Base-by-base conservation (phyloP, 257 asterid species). In the Nicotiana sylvestris region DNA sequence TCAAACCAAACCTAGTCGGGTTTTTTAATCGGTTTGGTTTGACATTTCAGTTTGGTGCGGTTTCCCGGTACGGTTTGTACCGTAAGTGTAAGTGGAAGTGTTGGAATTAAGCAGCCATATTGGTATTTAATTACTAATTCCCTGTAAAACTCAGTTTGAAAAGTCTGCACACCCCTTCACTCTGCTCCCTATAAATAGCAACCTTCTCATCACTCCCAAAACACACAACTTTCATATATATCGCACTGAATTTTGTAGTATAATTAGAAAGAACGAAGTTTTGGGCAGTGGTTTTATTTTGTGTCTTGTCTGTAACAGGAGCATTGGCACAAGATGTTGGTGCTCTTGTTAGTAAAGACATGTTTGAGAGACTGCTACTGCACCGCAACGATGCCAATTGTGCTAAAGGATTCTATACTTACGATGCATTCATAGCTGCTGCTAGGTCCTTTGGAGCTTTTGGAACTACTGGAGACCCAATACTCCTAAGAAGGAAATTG, bases 401-500 rank as follows among this genome's bases (percentile, higher is more conserved):
- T 15, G 88, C 84, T 5, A 78, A 15, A 7, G 86, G 85, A 7
- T 87, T 87, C 81, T 87, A 87, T n/a, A 85, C 86, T 18, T 85
- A 87, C 60, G 86, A 87, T 13, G 83, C 88, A 30, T 87, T 87
- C 80, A 66, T 85, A 18, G 46, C 81, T 7, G 88, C 89, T 4
- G 83, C 89, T 6, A 66, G 29, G 43, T 83, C 88, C 62, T 85
- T 82, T 27, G 65, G 57, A 2, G 85, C 60, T 35, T 87, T 87
- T 21, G 90, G 80, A 35, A 85, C 88, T 61, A 83, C 86, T 6
- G 88, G 90, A 35, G 83, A 85, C 3, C 13, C 32, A 27, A 81
- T 27, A 67, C 90, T n/a, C 88, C 84, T 18, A 87, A 87, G 18
- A 64, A 83, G 17, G 90, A 87, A 66, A 68, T 85, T 17, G 90